Conservation (phyloP, 2,329 filamentous ascomycete species). For the Xylariaceae sp. region DNA sequence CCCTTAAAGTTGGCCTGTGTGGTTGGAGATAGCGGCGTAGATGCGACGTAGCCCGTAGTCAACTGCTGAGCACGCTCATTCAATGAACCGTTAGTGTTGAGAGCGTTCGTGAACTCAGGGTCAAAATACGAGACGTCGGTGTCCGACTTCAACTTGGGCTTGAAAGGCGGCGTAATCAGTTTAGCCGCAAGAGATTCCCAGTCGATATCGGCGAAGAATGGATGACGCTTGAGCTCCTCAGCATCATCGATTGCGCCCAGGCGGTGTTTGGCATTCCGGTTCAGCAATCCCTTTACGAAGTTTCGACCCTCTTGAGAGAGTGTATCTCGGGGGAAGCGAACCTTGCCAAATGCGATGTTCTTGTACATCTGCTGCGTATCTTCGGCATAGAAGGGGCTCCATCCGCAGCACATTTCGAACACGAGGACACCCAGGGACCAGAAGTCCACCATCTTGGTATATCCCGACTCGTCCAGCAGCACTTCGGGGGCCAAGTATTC, state of each 20-base stretch:
- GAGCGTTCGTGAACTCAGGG: constrained; percentile 92
- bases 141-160: constrained; percentile 92
- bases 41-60: constrained; percentile 78
- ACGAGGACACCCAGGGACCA: constrained; percentile 97
- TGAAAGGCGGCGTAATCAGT: constrained; percentile 92
- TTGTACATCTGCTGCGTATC: constrained; percentile 99
- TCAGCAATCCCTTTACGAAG: constrained; percentile 95
- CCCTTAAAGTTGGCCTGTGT: constrained; percentile 98
- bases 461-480: constrained; percentile 89
- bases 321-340: constrained; percentile 91
- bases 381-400: constrained; percentile 98
- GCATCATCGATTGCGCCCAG: constrained; percentile 88
- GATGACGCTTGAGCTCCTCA: constrained; percentile 86
- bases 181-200: constrained; percentile 87
- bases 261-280: constrained; percentile 93
- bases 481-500: constrained; percentile 97
- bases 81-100: constrained; percentile 79
- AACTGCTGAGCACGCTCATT: constrained; percentile 87
- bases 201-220: constrained; percentile 92
- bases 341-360: constrained; percentile 98
- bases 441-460: constrained; percentile 99
- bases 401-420: constrained; percentile 99
- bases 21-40: constrained; percentile 86
- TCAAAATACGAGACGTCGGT: constrained; percentile 98
- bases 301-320: constrained; percentile 91